A percentile compares a stretch with the other conserved stretches of the same genome.
Conservation (phyloP, 2,329 filamentous ascomycete genomes). For the Delphinella strobiligena region DNA sequence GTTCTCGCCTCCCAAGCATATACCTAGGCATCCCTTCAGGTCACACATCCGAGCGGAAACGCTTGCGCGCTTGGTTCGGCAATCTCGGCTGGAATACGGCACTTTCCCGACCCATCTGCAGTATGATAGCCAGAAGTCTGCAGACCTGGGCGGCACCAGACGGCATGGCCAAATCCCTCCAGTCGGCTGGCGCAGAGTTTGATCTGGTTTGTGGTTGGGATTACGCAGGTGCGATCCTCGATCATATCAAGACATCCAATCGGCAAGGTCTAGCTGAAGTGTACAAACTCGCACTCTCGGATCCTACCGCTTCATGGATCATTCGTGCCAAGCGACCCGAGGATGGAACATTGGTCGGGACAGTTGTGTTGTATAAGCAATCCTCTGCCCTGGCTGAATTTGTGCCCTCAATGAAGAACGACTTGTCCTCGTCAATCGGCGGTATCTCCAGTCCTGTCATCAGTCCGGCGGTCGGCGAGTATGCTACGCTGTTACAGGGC, state of each 20-base stretch:
- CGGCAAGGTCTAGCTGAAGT: slow-evolving; percentile 69
- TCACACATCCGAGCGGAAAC: slow-evolving; percentile 48
- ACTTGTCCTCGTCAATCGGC: slow-evolving; percentile 22
- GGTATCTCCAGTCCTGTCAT: slow-evolving; percentile 75
- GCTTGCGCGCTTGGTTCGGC: slow-evolving; percentile 70
- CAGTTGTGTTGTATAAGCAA: slow-evolving; percentile 65
- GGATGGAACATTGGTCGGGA: slow-evolving; percentile 60
- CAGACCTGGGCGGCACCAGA: slow-evolving; percentile 62
- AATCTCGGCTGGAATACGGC: slow-evolving; percentile 76
- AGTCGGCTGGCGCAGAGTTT: slow-evolving; percentile 63
- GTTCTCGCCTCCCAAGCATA: slow-evolving; percentile 68
- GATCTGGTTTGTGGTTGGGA: slow-evolving; percentile 74
- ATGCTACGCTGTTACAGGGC: slow-evolving; percentile 63
- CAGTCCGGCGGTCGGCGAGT: slow-evolving; percentile 52
- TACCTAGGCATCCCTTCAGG: slow-evolving; percentile 73
- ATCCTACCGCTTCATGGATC: slow-evolving; percentile 63
- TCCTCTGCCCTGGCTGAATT: slow-evolving; percentile 56
- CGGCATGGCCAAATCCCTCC: slow-evolving; percentile 60
- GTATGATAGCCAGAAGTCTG: slow-evolving; percentile 64
- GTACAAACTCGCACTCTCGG: slow-evolving; percentile 62
- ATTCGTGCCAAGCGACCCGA: slow-evolving; percentile 65
- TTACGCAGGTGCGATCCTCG: slow-evolving; percentile 60
- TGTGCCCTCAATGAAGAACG: slow-evolving; percentile 44
- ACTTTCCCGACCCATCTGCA: slow-evolving; percentile 51
- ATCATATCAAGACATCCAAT: slow-evolving; percentile 61